A percentile compares a stretch with the other conserved stretches of the same genome.
These are phyloP conservation scores for Musa schizocarpa DNA, from an alignment of 176 grass and related monocot species.

Conservation along the genomic window DNA sequence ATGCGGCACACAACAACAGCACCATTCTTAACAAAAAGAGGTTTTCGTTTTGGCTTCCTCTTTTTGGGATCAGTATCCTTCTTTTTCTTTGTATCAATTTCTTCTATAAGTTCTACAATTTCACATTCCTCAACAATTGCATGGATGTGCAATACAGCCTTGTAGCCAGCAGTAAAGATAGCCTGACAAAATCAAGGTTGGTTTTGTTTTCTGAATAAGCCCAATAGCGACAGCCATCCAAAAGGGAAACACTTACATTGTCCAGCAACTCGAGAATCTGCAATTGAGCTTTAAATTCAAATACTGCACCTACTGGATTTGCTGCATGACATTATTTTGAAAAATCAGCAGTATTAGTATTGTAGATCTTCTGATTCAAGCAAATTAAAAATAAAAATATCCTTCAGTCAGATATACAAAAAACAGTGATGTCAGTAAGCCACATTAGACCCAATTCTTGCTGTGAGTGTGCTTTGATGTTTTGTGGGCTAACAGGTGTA, in stretches of 20 bases:
- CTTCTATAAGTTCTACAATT: slow-evolving; percentile 93
- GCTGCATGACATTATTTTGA: slow-evolving; percentile 31
- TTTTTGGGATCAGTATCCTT: slow-evolving; percentile 72
- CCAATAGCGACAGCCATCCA: background rate
- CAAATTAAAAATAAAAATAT: background rate
- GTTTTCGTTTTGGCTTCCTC: slow-evolving; percentile 73
- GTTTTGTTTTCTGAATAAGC: background rate
- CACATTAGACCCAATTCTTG: no score
- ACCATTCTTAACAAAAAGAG: slow-evolving; percentile 96
- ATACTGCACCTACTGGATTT: slow-evolving; percentile 45
- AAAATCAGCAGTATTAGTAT: background rate
- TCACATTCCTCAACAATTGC: slow-evolving; percentile 94
- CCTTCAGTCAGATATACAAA: background rate
- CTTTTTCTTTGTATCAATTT: slow-evolving; percentile 78
- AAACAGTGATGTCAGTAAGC: background rate
- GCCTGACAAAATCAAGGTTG: slow-evolving; percentile 37
- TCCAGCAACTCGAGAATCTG: slow-evolving; percentile 96
- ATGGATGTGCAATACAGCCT: slow-evolving; percentile 90
- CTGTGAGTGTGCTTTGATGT: no score
- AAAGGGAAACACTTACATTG: slow-evolving; percentile 60
- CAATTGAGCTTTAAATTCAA: slow-evolving; percentile 87
- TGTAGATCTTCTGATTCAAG: background rate
- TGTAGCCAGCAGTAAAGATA: slow-evolving; percentile 95
- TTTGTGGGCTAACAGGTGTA: no score
- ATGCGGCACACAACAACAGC: slow-evolving; percentile 80